phyloP scores from a whole-genome alignment of 1,284 basidiomycete species.

The Ganoderma lucidum region DNA sequence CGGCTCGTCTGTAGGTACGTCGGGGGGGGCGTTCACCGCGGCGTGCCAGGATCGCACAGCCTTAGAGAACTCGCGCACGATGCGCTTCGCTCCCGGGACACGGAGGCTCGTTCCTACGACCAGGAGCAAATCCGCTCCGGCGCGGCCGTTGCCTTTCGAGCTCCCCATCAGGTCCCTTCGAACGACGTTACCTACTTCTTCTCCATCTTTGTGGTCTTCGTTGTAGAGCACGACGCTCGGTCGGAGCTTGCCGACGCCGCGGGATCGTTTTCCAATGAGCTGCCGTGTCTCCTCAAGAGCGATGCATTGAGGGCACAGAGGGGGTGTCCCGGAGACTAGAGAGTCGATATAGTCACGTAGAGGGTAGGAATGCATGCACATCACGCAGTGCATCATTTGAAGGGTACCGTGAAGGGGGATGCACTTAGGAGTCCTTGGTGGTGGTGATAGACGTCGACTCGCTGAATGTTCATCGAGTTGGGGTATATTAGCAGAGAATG shows the following conservation, averaged over 20 bases:
- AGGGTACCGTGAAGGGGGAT: constrained; percentile 93
- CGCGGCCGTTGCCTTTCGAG: constrained; percentile 67
- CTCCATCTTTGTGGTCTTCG: constrained; percentile 88
- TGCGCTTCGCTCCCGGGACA: constrained; percentile 92
- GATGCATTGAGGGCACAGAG: constrained; percentile 84
- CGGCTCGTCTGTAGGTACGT: constrained; percentile 24
- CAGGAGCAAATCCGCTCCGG: constrained; percentile 84
- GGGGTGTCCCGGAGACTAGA: constrained; percentile 66
- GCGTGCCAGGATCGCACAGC: constrained; percentile 66
- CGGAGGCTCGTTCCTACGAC: constrained; percentile 92
- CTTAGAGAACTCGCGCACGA: constrained; percentile 92
- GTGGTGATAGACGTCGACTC: constrained; percentile 49
- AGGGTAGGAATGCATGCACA: constrained; percentile 78
- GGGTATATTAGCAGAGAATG: neutral
- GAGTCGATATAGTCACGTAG: constrained; percentile 67
- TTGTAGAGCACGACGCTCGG: constrained; percentile 94
- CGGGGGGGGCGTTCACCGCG: constrained; percentile 40
- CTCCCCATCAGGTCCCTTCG: constrained; percentile 78
- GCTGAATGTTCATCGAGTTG: constrained; percentile 22
- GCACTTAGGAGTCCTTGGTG: constrained; percentile 70
- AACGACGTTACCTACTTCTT: constrained; percentile 85
- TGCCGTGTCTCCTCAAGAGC: constrained; percentile 75
- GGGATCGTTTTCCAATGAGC: constrained; percentile 80
- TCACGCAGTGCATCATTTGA: constrained; percentile 80
- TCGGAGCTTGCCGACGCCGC: constrained; percentile 84